A percentile compares a stretch with the other conserved stretches of the same genome.
Evolutionary conservation across 1,139 yeast species (phyloP).

Genomic region (Sugiyamaella japonica): DNA sequence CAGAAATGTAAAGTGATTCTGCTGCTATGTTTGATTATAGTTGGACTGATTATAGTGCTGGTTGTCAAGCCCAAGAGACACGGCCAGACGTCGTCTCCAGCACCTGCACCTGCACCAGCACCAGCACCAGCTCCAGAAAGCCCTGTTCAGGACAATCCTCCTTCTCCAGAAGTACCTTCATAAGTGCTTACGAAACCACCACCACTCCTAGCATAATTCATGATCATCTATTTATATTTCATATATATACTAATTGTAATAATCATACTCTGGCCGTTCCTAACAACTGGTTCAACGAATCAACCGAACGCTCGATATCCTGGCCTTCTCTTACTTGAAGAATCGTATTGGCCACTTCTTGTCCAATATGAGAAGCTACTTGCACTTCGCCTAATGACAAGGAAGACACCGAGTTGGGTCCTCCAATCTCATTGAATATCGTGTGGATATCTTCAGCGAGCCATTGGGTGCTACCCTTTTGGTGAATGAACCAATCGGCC

Average conservation of each 20-base stretch:
- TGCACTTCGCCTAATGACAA: conserved; percentile 21
- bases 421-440: conserved; percentile 28
- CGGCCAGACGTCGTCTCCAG: conserved; percentile 22
- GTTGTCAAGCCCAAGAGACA: conserved; percentile 61
- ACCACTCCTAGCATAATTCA: conserved; percentile 8
- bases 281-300: conserved; percentile 20
- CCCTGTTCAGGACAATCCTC: not conserved
- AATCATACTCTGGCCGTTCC: conserved; percentile 7
- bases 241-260: conserved; percentile 11
- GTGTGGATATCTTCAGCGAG: conserved; percentile 27
- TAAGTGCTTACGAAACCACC: not conserved
- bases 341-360: conserved; percentile 27
- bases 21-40: conserved; percentile 65
- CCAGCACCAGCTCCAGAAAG: conserved; percentile 13
- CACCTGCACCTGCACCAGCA: conserved; percentile 18
- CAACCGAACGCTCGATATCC: conserved; percentile 27
- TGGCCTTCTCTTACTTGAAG: conserved; percentile 28
- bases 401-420: conserved; percentile 22
- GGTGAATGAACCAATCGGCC: conserved; percentile 30
- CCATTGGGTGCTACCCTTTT: conserved; percentile 27
- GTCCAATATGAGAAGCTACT: conserved; percentile 26
- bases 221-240: conserved; percentile 16
- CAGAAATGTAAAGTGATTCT: conserved; percentile 88
- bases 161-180: not conserved
- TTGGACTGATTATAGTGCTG: conserved; percentile 69